These are phyloP conservation scores for Spathaspora sp. DNA, from an alignment of 805 yeast species.

Conservation along the genomic window DNA sequence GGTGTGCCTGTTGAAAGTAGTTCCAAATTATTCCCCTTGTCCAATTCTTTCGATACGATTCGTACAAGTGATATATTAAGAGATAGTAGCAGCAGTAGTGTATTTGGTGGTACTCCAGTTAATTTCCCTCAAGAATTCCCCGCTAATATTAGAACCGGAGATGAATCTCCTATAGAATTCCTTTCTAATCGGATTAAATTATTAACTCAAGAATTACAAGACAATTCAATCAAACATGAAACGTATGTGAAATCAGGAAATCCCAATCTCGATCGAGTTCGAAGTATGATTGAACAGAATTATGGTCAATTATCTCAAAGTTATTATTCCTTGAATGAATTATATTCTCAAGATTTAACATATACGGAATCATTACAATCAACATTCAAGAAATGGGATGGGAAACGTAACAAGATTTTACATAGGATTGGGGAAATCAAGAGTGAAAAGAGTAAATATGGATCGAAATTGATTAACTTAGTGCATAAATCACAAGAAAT, in stretches of 20 bases:
- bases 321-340: conserved; percentile 43
- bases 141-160: background rate
- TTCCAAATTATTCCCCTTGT: background rate
- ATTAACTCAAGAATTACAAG: conserved; percentile 15
- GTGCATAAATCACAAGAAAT: conserved; percentile 26
- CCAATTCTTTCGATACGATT: conserved; percentile 2
- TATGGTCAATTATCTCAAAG: conserved; percentile 40
- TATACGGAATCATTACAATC: conserved; percentile 21
- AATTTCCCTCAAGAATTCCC: conserved; percentile 1
- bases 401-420: conserved; percentile 28
- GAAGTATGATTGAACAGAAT: conserved; percentile 24
- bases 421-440: conserved; percentile 35
- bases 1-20: background rate
- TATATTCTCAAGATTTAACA: conserved; percentile 36
- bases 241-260: conserved; percentile 29
- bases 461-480: conserved; percentile 36
- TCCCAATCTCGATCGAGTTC: conserved; percentile 21
- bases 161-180: conserved; percentile 12
- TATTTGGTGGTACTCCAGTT: too few relatives aligned
- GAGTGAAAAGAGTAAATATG: conserved; percentile 38
- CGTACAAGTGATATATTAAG: background rate
- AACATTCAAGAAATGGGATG: conserved; percentile 40
- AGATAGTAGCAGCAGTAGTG: background rate
- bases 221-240: conserved; percentile 21
- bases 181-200: conserved; percentile 11